Evolutionary conservation across 2,329 filamentous ascomycete species (phyloP), one percentile per base, ranked within the genome.

Genomic region (Sporothrix inflata): DNA sequence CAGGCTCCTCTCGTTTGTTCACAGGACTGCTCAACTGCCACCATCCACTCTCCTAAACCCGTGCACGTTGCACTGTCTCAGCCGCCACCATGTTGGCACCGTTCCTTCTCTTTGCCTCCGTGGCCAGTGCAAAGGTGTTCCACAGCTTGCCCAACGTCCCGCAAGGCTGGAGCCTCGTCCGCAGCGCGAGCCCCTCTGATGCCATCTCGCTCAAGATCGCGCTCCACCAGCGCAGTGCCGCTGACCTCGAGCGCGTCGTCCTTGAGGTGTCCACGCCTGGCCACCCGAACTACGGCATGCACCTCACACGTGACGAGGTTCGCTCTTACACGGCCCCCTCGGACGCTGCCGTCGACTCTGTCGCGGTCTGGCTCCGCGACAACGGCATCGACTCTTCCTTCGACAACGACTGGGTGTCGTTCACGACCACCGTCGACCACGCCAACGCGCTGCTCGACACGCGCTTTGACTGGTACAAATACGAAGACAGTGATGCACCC

Each of bases 221-320:
- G 7, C 80, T 88, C 21, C 79, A 79, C 60, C 83, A 88, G 79
- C 83, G 84, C 27, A 84, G 84, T 60, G 78, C 83, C 49, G 81
- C 78, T 2, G 79, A 84, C 6, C 86, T 92, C 70, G 88, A 91
- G 78, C 84, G 88, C 76, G 84, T 82, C 7, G 84, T 90, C 11
- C 83, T 90, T 71, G 86, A 89, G 55, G 83, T 92, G 40, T 90
- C 90, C 0, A 88, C 87, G 0, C 90, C 90, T 0, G 83, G 82
- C 38, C 84, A 89, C 75, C 79, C 83, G 1, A 82, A 81, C 24
- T 92, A 92, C 78, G 90, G 90, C 47, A 82, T 85, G 75, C 88
- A 91, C 76, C 80, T 92, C 80, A 88, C 85, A 72, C 85, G 86
- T n/a, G 84, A 89, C 45, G 84, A 91, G 76, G 79, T 91, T 47